These are phyloP conservation scores for Candida saitoana DNA, from an alignment of 805 yeast genomes.

Conservation along the genomic window DNA sequence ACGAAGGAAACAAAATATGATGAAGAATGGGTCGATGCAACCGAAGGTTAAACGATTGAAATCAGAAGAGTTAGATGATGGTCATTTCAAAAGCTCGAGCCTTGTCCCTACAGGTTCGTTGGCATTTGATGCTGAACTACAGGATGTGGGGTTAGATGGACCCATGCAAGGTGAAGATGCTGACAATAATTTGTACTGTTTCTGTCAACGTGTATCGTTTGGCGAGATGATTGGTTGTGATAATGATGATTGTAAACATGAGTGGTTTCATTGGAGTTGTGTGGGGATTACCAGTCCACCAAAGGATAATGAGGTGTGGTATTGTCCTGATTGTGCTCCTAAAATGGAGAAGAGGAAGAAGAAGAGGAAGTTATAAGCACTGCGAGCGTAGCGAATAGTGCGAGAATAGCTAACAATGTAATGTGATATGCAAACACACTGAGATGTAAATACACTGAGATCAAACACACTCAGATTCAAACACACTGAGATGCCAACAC, in stretches of 20 bases:
- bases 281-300: slow-evolving; percentile 89
- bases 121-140: slow-evolving; percentile 9
- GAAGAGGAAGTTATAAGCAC: slow-evolving; percentile 34
- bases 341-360: slow-evolving; percentile 43
- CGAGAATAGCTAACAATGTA: too few species aligned
- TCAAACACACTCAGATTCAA: too few species aligned
- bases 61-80: slow-evolving; percentile 22
- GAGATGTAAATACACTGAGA: too few species aligned
- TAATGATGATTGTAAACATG: slow-evolving; percentile 78
- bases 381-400: too few species aligned
- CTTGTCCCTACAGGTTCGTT: slow-evolving; percentile 8
- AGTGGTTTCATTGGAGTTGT: slow-evolving; percentile 97
- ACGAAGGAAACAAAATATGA: slow-evolving; percentile 3
- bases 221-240: slow-evolving; percentile 99
- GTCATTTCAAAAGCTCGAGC: slow-evolving; percentile 4
- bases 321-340: slow-evolving; percentile 77
- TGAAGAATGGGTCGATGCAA: slow-evolving; percentile 6
- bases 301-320: slow-evolving; percentile 78
- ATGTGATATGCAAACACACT: too few species aligned
- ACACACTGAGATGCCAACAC: too few species aligned
- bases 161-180: slow-evolving; percentile 36
- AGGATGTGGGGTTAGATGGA: slow-evolving; percentile 17
- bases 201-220: slow-evolving; percentile 90
- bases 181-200: slow-evolving; percentile 62
- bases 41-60: slow-evolving; percentile 17